These are phyloP conservation scores for Pichia sp. DNA, from an alignment of 1,139 yeast species.

Conservation along the genomic window DNA sequence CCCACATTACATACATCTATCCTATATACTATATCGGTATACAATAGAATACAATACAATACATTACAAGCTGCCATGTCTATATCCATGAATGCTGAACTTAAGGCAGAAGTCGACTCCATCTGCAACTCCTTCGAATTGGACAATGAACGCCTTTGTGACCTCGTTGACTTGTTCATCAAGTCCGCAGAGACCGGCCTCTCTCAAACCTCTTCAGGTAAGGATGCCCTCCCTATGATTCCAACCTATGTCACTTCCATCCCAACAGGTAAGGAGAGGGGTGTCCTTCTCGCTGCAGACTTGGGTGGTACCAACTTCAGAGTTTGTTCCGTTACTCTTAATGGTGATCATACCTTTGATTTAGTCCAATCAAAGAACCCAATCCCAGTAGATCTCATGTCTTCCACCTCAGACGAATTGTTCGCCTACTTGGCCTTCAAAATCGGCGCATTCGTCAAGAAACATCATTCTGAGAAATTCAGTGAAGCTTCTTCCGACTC, in stretches of 20 bases:
- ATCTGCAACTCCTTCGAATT: slow-evolving; percentile 52
- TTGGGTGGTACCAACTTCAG: slow-evolving; percentile 87
- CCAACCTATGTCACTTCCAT: slow-evolving; percentile 76
- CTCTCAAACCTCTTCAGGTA: slow-evolving; percentile 31
- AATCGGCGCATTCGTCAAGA: slow-evolving; percentile 52
- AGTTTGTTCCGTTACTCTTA: slow-evolving; percentile 73
- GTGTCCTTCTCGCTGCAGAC: slow-evolving; percentile 74
- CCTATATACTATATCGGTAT: no score
- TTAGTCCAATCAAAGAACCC: slow-evolving; percentile 66
- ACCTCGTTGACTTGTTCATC: slow-evolving; percentile 59
- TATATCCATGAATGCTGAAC: slow-evolving; percentile 2
- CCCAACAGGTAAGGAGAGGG: slow-evolving; percentile 78
- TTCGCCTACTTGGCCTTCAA: slow-evolving; percentile 70
- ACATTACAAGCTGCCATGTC: no score
- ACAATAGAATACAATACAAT: no score
- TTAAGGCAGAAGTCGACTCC: slow-evolving; percentile 33
- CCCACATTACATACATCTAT: no score
- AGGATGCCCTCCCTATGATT: slow-evolving; percentile 66
- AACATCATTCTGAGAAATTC: slow-evolving; percentile 47
- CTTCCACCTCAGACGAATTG: slow-evolving; percentile 47
- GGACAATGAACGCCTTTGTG: slow-evolving; percentile 41
- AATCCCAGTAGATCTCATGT: slow-evolving; percentile 68
- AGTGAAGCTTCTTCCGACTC: slow-evolving; percentile 22
- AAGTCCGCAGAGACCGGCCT: slow-evolving; percentile 60
- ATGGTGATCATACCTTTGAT: slow-evolving; percentile 73